These are phyloP conservation scores for Hypoxylon cercidicola DNA, from an alignment of 495 filamentous ascomycete species.

Conservation along the genomic window DNA sequence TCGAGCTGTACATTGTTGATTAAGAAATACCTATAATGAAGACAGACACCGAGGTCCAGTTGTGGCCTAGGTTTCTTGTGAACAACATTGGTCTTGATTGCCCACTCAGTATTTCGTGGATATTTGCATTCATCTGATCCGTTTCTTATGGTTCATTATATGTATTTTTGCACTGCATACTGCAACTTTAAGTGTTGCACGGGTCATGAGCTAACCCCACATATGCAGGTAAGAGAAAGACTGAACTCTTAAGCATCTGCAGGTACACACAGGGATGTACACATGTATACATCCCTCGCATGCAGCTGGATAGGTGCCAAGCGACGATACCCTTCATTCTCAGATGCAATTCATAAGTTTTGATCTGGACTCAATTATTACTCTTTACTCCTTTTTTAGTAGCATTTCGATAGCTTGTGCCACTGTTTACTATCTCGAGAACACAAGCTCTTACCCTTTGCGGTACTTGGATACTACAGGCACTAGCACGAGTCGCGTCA, in stretches of 20 bases:
- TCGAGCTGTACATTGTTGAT: slow-evolving; percentile 18
- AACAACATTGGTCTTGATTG: neutral
- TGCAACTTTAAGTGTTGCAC: slow-evolving; percentile 8
- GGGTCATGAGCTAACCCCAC: slow-evolving; percentile 12
- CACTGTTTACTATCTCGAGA: neutral
- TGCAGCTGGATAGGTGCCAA: neutral
- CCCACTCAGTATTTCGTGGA: neutral
- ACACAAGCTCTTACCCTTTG: neutral
- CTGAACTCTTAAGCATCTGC: neutral
- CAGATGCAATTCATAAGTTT: neutral
- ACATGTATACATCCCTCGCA: too few species aligned
- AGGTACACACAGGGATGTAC: neutral
- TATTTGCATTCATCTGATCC: neutral
- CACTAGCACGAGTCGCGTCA: slow-evolving; percentile 17
- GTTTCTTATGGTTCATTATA: neutral
- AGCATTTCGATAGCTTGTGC: neutral
- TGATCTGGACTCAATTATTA: neutral
- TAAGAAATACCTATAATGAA: slow-evolving; percentile 11
- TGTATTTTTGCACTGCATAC: too few species aligned
- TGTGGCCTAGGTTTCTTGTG: slow-evolving; percentile 7
- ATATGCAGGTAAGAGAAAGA: slow-evolving; percentile 13
- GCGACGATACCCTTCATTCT: neutral
- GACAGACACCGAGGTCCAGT: slow-evolving; percentile 8
- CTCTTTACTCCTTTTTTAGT: neutral
- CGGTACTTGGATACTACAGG: neutral